Evolutionary conservation across 148 eudicot species (phyloP), one percentile per base, ranked within the genome.

Genomic region (Chenopodium quinoa): DNA sequence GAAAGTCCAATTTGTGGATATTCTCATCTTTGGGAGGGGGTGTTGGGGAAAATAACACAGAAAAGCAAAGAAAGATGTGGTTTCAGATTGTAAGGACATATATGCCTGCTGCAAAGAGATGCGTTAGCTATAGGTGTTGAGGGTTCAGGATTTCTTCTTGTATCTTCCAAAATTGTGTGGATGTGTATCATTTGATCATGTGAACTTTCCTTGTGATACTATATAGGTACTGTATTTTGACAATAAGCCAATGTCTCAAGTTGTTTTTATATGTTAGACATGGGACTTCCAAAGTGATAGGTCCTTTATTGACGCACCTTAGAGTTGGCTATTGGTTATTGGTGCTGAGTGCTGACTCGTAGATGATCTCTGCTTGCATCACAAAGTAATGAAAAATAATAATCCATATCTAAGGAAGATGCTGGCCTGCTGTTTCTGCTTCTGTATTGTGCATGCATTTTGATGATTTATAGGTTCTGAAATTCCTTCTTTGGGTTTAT

Each of bases 391-490:
- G 20, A 50, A 75, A 75, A 4, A 3, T 56, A 56, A 25, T 71
- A 32, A 8, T 75, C 31, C 29, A 31, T 50, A 12, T 34, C 64
- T 73, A 46, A 17, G 50, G 77, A 22, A 27, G 27, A 12, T 22
- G 32, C 19, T 62, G 66, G 23, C 9, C 66, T 22, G 23, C 66
- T 22, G 66, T 20, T 23, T 78, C 60, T 83, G 64, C 77, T 7
- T 78, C 58, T 47, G 69, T 44, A 54, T 52, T 75, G 44, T 63
- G 20, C 64, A n/a, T 46, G 34, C 23, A 22, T 76, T 66, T 71
- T 54, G 44, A 75, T 70, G 14, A 40, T 48, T 72, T n/a, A 60
- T 16, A 76, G 1, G 12, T 76, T 22, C 17, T 60, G 25, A 32
- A 20, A 71, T 32, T 48, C 8, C 60, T 17, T 29, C 32, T 6